A percentile compares a stretch with the other conserved stretches of the same genome.
These are phyloP conservation scores for Alisma plantagoaquatica DNA, from an alignment of 106 monocot genomes.

Conservation along the genomic window DNA sequence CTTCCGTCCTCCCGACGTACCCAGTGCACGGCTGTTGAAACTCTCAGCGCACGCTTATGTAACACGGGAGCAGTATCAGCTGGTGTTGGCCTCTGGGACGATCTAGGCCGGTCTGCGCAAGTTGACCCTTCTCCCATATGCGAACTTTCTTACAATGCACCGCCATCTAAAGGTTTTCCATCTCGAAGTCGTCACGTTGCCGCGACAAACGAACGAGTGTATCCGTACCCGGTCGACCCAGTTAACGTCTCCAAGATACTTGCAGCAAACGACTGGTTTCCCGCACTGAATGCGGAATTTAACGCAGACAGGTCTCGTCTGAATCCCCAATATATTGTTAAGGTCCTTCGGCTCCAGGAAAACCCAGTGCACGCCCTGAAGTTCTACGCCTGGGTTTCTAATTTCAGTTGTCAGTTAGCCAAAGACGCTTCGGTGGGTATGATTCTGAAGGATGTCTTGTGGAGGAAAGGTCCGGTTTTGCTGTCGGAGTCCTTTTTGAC, in stretches of 20 bases:
- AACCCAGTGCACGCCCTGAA: conserved; percentile 43
- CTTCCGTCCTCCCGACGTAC: too few relatives aligned
- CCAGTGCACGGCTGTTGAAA: too few relatives aligned
- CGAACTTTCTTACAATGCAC: too few relatives aligned
- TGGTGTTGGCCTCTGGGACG: too few relatives aligned
- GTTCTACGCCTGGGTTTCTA: conserved; percentile 69
- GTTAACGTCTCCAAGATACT: conserved; percentile 32
- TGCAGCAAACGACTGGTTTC: conserved; percentile 49
- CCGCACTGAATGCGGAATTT: conserved; percentile 40
- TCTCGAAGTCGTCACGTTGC: too few relatives aligned
- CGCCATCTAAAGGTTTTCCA: too few relatives aligned
- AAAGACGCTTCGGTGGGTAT: conserved; percentile 30
- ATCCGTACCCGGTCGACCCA: too few relatives aligned
- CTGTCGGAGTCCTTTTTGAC: conserved; percentile 42
- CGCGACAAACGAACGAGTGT: too few relatives aligned
- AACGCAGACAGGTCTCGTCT: neutral
- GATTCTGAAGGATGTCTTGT: conserved; percentile 37
- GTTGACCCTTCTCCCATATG: too few relatives aligned
- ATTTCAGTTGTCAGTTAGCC: conserved; percentile 22
- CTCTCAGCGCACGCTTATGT: too few relatives aligned
- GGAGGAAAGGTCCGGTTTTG: conserved; percentile 61
- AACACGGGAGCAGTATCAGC: too few relatives aligned
- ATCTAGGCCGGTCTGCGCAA: too few relatives aligned
- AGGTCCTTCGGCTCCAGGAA: conserved; percentile 25
- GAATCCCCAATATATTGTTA: conserved; percentile 24